These are phyloP conservation scores for Eucalyptus coolabah DNA, from an alignment of 345 rosid species.

Conservation along the genomic window DNA sequence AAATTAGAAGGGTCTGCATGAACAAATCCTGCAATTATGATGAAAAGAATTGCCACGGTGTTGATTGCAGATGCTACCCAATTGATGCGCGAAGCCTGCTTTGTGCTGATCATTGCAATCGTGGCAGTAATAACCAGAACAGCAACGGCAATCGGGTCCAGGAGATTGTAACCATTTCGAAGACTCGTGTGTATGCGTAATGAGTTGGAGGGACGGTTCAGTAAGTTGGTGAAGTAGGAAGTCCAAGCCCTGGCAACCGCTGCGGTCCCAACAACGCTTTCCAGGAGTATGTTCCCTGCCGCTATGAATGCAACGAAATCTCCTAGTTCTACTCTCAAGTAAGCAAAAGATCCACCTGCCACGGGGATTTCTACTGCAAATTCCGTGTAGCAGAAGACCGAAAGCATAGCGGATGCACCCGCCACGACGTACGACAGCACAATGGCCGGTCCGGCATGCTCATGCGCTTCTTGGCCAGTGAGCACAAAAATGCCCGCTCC, in stretches of 20 bases:
- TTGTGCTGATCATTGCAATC: slow-evolving; percentile 41
- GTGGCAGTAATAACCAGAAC: slow-evolving; percentile 22
- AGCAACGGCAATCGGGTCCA: slow-evolving; percentile 45
- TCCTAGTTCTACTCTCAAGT: slow-evolving; percentile 40
- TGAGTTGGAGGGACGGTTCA: slow-evolving; percentile 20
- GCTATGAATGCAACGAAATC: slow-evolving; percentile 44
- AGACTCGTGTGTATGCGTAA: slow-evolving; percentile 33
- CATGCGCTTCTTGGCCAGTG: slow-evolving; percentile 30
- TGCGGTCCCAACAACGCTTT: slow-evolving; percentile 37
- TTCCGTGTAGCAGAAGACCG: slow-evolving; percentile 55
- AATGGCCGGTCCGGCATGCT: slow-evolving; percentile 44
- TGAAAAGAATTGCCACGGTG: slow-evolving; percentile 30
- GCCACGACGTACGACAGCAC: slow-evolving; percentile 28
- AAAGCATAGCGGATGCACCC: slow-evolving; percentile 50
- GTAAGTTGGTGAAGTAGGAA: slow-evolving; percentile 40
- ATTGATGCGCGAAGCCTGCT: slow-evolving; percentile 34
- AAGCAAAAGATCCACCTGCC: slow-evolving; percentile 64
- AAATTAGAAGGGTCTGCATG: slow-evolving; percentile 39
- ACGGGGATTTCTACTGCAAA: slow-evolving; percentile 57
- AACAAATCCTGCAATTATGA: slow-evolving; percentile 34
- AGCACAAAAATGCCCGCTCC: slow-evolving; percentile 53
- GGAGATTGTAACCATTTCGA: slow-evolving; percentile 15
- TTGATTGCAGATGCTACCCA: slow-evolving; percentile 41
- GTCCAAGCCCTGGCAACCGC: slow-evolving; percentile 57
- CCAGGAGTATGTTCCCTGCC: slow-evolving; percentile 47